A percentile compares a stretch with the other conserved stretches of the same genome.
Evolutionary conservation across 2,329 filamentous ascomycete species (phyloP).

Genomic region (Colletotrichum cuscutae): DNA sequence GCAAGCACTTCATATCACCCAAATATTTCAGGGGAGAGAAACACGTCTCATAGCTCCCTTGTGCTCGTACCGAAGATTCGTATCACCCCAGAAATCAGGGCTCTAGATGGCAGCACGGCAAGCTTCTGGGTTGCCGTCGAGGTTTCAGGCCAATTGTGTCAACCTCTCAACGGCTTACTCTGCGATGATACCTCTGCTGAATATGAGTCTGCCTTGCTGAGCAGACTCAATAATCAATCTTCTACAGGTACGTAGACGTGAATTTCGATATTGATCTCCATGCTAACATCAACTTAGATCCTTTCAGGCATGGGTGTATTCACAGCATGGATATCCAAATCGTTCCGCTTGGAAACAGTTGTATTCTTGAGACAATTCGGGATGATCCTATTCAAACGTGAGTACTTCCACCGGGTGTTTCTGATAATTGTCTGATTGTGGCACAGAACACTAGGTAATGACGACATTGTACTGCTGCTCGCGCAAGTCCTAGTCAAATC

Average conservation of each 20-base stretch:
- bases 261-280: background rate
- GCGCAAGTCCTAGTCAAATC: constrained; percentile 53
- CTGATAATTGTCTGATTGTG: background rate
- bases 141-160: constrained; percentile 53
- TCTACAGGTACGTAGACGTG: background rate
- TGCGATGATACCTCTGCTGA: background rate
- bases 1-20: background rate
- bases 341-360: constrained; percentile 51
- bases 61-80: constrained; percentile 55
- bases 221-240: background rate
- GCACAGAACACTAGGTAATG: constrained; percentile 52
- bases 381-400: constrained; percentile 56
- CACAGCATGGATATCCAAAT: constrained; percentile 60
- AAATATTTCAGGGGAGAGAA: background rate
- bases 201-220: background rate
- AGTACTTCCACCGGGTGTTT: constrained; percentile 30
- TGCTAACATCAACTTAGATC: constrained; percentile 14
- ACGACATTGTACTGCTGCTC: constrained; percentile 60
- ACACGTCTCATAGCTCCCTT: background rate
- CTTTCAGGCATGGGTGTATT: constrained; percentile 57
- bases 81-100: constrained; percentile 53
- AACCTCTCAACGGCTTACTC: background rate
- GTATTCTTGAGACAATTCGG: constrained; percentile 54
- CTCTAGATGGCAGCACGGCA: constrained; percentile 45
- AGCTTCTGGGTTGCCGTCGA: constrained; percentile 62